phyloP scores from a whole-genome alignment of 1,284 basidiomycete species.

The Irpex sp. region DNA sequence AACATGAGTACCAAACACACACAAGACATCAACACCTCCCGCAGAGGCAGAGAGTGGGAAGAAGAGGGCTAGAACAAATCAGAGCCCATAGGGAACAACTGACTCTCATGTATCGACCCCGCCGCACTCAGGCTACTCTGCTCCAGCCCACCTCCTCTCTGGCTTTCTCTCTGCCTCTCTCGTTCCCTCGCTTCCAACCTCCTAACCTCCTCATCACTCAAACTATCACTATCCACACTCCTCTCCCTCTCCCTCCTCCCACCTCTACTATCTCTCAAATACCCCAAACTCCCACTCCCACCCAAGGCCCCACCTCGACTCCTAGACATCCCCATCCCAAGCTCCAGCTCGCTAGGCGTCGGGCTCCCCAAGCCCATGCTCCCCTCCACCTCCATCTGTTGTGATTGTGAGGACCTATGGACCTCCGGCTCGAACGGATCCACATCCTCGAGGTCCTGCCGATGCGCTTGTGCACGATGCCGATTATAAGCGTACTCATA shows the following conservation, averaged over 20 bases:
- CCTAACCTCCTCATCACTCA: constrained; percentile 5
- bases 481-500: too few species aligned
- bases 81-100: constrained; percentile 10
- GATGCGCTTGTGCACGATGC: too few species aligned
- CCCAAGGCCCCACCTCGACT: neutral
- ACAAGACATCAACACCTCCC: too few species aligned
- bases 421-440: neutral
- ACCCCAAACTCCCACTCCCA: neutral
- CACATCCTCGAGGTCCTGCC: neutral
- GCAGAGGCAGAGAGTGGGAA: neutral
- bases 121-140: neutral
- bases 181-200: neutral
- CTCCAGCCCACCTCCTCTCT: neutral
- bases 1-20: neutral
- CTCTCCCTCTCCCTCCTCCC: neutral
- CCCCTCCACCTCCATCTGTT: neutral
- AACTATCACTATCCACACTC: neutral
- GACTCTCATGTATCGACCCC: constrained; percentile 1
- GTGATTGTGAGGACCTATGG: neutral
- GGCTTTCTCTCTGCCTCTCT: neutral
- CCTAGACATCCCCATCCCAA: neutral
- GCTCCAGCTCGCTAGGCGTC: neutral
- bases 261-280: neutral
- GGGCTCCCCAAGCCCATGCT: neutral
- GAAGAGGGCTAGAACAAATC: constrained; percentile 5